Evolutionary conservation across 345 rosid species (phyloP), one percentile per base, ranked within the genome.

Genomic region (Boechera stricta): DNA sequence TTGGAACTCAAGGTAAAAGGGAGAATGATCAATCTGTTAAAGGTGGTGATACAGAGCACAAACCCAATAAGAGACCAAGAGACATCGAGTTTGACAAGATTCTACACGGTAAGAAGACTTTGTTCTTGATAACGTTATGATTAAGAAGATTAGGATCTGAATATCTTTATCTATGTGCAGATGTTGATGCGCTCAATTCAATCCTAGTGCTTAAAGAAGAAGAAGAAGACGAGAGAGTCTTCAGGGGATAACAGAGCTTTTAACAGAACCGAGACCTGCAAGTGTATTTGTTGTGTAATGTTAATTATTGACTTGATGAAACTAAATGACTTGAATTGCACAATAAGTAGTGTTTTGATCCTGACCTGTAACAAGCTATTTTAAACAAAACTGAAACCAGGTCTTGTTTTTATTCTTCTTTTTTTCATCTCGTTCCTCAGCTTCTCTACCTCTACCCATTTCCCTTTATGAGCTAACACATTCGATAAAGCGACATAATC

Each of bases 401-500:
- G 75, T 69, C 75, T 75, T 55, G 67, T 74, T 74, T 48, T 75
- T 24, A 74, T 75, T 42, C 64, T 53, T 67, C 60, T 59, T 21
- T 70, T 61, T 72, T 71, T 71, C 80, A 80, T 80, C 67, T 76
- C 74, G 5, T 76, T 36, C 38, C 91, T 79, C 35, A 81, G 64
- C 59, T 59, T 84, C 81, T 84, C 91, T 41, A 82, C 89, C 21
- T 86, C 87, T 10, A 36, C 76, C 89, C 89, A 86, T 78, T 77
- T 86, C 72, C 81, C 84, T n/a, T 79, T 82, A 2, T 80, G 82
- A 61, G 91, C 91, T 57, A 81, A 87, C 39, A 86, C 69, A 74
- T 90, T 87, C 1, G 93, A 90, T 61, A 90, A 74, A 64, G 87
- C 87, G 0, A 88, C 77, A 53, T 81, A 83, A 68, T 85, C 88